These are phyloP conservation scores for Remersonia thermophila DNA, from an alignment of 2,329 filamentous ascomycete species.

Conservation along the genomic window DNA sequence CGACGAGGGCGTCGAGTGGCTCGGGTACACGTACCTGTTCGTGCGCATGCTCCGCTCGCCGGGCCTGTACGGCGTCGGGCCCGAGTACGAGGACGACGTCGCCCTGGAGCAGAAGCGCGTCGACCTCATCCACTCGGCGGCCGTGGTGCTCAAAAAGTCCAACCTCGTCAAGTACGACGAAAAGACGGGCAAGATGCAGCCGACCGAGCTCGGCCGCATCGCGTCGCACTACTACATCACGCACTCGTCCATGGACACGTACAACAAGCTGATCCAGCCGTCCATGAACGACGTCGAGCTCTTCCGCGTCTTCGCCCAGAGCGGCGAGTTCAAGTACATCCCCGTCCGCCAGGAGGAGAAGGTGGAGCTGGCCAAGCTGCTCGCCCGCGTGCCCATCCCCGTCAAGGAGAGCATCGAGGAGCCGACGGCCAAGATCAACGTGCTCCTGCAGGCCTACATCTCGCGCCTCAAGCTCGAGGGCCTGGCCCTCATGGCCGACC, in stretches of 20 bases:
- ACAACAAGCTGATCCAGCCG: conserved; percentile 89
- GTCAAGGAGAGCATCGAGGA: conserved; percentile 98
- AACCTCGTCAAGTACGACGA: conserved; percentile 92
- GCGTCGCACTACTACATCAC: conserved; percentile 98
- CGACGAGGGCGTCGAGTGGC: conserved; percentile 97
- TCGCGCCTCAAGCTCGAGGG: conserved; percentile 89
- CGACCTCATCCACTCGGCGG: conserved; percentile 92
- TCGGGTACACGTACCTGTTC: conserved; percentile 96
- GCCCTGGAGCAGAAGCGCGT: conserved; percentile 91
- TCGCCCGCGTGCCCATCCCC: conserved; percentile 82
- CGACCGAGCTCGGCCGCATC: conserved; percentile 88
- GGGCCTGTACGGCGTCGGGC: conserved; percentile 86
- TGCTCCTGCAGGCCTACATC: conserved; percentile 91
- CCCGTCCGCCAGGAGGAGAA: conserved; percentile 97
- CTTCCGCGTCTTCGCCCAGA: conserved; percentile 91
- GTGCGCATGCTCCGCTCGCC: conserved; percentile 95
- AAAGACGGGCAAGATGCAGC: conserved; percentile 75
- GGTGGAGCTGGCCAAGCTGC: conserved; percentile 81
- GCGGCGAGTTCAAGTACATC: conserved; percentile 98
- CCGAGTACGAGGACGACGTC: conserved; percentile 88
- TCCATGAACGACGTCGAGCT: conserved; percentile 89
- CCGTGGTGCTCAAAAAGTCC: conserved; percentile 72
- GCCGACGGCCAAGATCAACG: conserved; percentile 94
- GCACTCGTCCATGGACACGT: conserved; percentile 89
- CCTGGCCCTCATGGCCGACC: conserved; percentile 90